Conservation (phyloP, 192 early-diverging fungal genomes). For the Coemansia sp. region DNA sequence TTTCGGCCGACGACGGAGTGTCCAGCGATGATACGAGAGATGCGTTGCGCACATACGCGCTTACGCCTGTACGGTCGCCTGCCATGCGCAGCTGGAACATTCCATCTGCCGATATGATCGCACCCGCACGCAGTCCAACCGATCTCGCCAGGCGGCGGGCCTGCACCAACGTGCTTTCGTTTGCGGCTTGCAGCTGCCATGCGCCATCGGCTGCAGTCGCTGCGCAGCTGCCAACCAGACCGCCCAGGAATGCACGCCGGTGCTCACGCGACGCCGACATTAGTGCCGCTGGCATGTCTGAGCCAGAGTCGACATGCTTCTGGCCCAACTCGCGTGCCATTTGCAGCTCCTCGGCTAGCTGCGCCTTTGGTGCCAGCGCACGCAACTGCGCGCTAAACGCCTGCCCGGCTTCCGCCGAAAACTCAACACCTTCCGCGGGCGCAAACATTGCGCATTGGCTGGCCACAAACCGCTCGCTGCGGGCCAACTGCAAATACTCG, state of each 20-base stretch:
- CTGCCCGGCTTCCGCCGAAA: constrained; percentile 23
- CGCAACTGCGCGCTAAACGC: constrained; percentile 19
- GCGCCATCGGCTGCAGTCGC: constrained; percentile 4
- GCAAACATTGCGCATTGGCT: constrained; percentile 32
- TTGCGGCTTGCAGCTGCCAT: constrained; percentile 13
- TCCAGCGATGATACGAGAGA: not conserved
- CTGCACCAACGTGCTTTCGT: constrained; percentile 14
- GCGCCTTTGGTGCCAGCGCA: constrained; percentile 13
- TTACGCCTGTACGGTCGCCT: not conserved
- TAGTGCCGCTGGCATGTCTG: constrained; percentile 26
- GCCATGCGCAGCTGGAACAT: not conserved
- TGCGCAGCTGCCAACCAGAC: constrained; percentile 13
- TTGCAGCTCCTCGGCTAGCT: constrained; percentile 17
- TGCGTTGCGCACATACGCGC: constrained; percentile 2
- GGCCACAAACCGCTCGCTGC: constrained; percentile 19
- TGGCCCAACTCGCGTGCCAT: constrained; percentile 32
- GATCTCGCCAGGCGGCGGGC: constrained; percentile 37
- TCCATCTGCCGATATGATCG: not conserved
- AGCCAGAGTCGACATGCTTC: not conserved
- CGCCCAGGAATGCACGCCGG: constrained; percentile 42
- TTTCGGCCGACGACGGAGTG: not conserved
- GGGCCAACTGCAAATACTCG: constrained; percentile 37
- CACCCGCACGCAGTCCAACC: constrained; percentile 27
- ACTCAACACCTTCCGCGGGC: constrained; percentile 35
- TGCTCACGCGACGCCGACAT: constrained; percentile 28